phyloP scores from a whole-genome alignment of 2,329 filamentous ascomycete genomes.

The Macrophomina tecta region DNA sequence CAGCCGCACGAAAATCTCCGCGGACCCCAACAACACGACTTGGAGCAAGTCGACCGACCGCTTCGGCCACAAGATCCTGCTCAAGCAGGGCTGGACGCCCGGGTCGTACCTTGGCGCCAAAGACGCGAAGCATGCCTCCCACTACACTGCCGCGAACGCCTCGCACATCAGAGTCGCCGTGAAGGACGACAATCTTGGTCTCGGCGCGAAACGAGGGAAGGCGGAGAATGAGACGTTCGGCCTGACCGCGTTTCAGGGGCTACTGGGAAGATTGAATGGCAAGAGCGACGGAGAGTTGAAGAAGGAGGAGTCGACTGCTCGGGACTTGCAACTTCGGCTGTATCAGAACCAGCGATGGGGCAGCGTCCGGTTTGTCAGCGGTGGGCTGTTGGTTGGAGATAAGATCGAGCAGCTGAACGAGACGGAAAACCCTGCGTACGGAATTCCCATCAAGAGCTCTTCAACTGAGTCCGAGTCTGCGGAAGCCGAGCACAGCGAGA shows the following conservation, averaged over 20 bases:
- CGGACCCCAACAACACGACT: constrained; percentile 94
- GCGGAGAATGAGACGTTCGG: constrained; percentile 77
- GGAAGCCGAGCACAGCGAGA: constrained; percentile 29
- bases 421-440: neutral
- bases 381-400: constrained; percentile 73
- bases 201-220: constrained; percentile 80
- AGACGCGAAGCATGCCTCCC: constrained; percentile 74
- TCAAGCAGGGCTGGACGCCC: constrained; percentile 87
- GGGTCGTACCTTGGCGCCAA: constrained; percentile 81
- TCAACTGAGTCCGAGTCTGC: too few relatives aligned
- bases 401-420: constrained; percentile 55
- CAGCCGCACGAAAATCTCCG: constrained; percentile 74
- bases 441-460: too few relatives aligned
- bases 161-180: constrained; percentile 84
- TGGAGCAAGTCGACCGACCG: constrained; percentile 83
- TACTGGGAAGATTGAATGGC: constrained; percentile 88
- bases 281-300: constrained; percentile 76
- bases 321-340: constrained; percentile 72
- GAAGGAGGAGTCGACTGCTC: constrained; percentile 70
- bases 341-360: constrained; percentile 81
- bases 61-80: constrained; percentile 90
- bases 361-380: constrained; percentile 81
- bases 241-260: constrained; percentile 81
- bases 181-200: constrained; percentile 89
- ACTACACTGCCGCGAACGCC: constrained; percentile 79